These are phyloP conservation scores for Lomentospora prolificans DNA, from an alignment of 2,329 filamentous ascomycete genomes.

Conservation along the genomic window DNA sequence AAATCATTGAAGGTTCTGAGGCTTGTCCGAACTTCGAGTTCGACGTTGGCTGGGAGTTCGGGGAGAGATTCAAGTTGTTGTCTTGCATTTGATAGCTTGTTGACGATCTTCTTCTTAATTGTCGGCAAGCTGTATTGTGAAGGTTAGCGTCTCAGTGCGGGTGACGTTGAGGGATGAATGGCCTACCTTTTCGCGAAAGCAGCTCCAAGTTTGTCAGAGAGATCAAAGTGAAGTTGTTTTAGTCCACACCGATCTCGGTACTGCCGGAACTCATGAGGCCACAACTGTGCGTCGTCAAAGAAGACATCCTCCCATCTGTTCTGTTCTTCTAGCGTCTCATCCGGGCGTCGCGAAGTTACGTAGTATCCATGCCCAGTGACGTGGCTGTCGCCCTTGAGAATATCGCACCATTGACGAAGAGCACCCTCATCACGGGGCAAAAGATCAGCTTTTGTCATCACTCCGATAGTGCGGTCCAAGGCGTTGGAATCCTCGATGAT, in stretches of 20 bases:
- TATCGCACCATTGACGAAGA: slow-evolving; percentile 47
- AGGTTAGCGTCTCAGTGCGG: slow-evolving; percentile 13
- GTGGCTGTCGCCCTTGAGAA: slow-evolving; percentile 54
- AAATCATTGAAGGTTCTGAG: slow-evolving; percentile 46
- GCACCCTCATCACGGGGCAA: slow-evolving; percentile 42
- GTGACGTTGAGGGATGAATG: too few relatives aligned
- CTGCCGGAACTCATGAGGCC: slow-evolving; percentile 37
- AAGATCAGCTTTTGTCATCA: slow-evolving; percentile 79
- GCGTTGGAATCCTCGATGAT: slow-evolving; percentile 51
- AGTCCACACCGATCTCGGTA: slow-evolving; percentile 43
- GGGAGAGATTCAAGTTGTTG: slow-evolving; percentile 48
- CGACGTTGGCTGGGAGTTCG: slow-evolving; percentile 57
- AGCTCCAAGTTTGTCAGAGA: slow-evolving; percentile 42
- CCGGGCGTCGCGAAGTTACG: slow-evolving; percentile 59
- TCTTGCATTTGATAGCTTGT: slow-evolving; percentile 41
- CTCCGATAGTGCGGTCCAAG: slow-evolving; percentile 54
- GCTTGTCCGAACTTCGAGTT: slow-evolving; percentile 52
- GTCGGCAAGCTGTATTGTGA: slow-evolving; percentile 32
- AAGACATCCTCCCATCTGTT: slow-evolving; percentile 41
- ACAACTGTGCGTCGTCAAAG: slow-evolving; percentile 32
- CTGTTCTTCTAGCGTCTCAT: slow-evolving; percentile 42
- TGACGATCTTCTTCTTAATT: slow-evolving; percentile 42
- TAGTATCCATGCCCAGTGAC: slow-evolving; percentile 66
- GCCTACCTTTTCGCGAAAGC: slow-evolving; percentile 42
- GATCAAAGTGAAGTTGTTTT: slow-evolving; percentile 38